Percentiles rank a stretch among this genome's conserved stretches.
Conservation (phyloP, 140 eudicot genomes). For the Eryngium alpinum region DNA sequence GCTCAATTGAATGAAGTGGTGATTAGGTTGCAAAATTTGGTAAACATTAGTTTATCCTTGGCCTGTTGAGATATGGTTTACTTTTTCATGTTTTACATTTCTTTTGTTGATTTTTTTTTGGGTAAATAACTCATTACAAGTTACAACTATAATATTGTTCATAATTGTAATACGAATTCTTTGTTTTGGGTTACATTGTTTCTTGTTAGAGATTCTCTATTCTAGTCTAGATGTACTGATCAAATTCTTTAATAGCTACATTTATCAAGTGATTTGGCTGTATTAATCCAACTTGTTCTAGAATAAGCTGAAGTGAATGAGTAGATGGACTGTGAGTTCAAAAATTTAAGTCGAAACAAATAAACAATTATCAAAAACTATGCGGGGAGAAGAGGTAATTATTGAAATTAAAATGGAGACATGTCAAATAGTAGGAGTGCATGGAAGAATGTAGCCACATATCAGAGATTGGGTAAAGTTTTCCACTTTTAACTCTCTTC, state of each 20-base stretch:
- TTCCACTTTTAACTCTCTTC: neutral
- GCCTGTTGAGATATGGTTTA: neutral
- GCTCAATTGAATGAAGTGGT: slow-evolving; percentile 51
- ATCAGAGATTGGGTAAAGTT: neutral
- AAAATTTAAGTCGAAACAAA: neutral
- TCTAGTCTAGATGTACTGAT: neutral
- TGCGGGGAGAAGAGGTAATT: neutral
- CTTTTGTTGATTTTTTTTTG: too few species aligned
- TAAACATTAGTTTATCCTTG: slow-evolving; percentile 12
- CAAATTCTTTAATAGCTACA: neutral
- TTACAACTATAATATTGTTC: too few species aligned
- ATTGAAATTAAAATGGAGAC: neutral
- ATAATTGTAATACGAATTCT: too few species aligned
- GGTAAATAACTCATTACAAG: too few species aligned
- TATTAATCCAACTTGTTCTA: neutral
- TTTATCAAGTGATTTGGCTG: neutral
- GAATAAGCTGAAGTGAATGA: neutral
- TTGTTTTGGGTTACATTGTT: neutral
- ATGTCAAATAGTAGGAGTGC: neutral
- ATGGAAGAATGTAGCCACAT: neutral
- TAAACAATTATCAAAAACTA: neutral
- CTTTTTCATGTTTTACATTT: too few species aligned
- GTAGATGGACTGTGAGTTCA: neutral
- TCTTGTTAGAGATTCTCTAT: neutral
- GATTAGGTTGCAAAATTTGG: slow-evolving; percentile 55